Evolutionary conservation across 1,139 yeast species (phyloP).

Genomic region (Saccharomyces hybrid): DNA sequence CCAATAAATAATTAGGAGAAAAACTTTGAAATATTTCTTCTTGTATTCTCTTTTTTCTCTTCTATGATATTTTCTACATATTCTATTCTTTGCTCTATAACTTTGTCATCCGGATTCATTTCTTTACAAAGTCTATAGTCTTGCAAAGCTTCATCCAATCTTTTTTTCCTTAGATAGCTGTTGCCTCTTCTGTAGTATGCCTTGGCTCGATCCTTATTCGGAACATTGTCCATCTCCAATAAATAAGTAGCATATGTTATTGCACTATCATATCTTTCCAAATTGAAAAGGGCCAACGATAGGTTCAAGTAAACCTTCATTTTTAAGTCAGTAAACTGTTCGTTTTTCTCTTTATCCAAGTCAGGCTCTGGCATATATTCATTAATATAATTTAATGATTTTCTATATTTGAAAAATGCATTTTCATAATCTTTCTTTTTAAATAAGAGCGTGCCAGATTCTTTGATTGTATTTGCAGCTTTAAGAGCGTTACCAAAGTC

Average conservation of each 20-base stretch:
- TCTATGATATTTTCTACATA: conserved; percentile 33
- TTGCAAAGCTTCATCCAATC: conserved; percentile 43
- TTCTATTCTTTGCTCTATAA: conserved; percentile 39
- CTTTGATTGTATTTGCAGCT: conserved; percentile 51
- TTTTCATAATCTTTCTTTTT: conserved; percentile 44
- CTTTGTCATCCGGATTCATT: conserved; percentile 45
- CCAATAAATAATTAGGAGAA: conserved; percentile 27
- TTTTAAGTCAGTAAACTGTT: conserved; percentile 48
- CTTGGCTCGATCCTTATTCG: conserved; percentile 48
- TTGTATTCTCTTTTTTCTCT: conserved; percentile 42
- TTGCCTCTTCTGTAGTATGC: conserved; percentile 55
- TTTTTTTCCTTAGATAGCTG: conserved; percentile 39
- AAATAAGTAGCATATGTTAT: conserved; percentile 48
- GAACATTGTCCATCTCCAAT: conserved; percentile 40
- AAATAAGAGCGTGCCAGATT: conserved; percentile 55
- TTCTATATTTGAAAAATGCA: conserved; percentile 54
- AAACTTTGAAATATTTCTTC: conserved; percentile 51
- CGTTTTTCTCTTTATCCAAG: conserved; percentile 47
- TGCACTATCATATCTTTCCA: conserved; percentile 40
- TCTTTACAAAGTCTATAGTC: conserved; percentile 41
- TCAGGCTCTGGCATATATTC: conserved; percentile 67
- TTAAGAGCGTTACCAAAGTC: conserved; percentile 45
- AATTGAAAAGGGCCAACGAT: conserved; percentile 45
- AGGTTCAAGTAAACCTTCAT: conserved; percentile 56
- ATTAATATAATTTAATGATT: conserved; percentile 58